These are phyloP conservation scores for Platismatia glauca DNA, from an alignment of 495 filamentous ascomycete species.

Conservation along the genomic window DNA sequence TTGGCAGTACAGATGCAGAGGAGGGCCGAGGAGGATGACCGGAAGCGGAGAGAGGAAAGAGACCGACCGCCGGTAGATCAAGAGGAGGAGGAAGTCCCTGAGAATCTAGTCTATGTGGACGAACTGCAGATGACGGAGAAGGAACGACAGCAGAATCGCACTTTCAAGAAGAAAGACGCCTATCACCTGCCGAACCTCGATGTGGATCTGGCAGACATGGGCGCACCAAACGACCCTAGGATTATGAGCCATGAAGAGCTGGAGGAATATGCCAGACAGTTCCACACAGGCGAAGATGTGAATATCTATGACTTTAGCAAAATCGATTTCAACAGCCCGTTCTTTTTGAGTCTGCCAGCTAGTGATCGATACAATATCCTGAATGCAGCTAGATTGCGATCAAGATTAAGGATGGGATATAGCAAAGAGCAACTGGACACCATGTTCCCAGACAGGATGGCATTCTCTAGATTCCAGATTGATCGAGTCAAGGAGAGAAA, in stretches of 20 bases:
- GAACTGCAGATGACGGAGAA: conserved; percentile 72
- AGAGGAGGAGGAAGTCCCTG: conserved; percentile 58
- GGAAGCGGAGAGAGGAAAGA: conserved; percentile 47
- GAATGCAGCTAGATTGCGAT: conserved; percentile 81
- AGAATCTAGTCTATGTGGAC: conserved; percentile 77
- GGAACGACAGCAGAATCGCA: conserved; percentile 64
- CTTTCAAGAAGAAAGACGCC: conserved; percentile 81
- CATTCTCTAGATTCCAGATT: conserved; percentile 91
- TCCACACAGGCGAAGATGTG: conserved; percentile 87
- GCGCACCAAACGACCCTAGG: conserved; percentile 78
- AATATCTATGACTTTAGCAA: conserved; percentile 98
- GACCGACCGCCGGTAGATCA: conserved; percentile 30
- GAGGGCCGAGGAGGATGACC: conserved; percentile 71
- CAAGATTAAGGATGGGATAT: conserved; percentile 84
- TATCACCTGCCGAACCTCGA: conserved; percentile 89
- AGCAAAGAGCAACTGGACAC: conserved; percentile 89
- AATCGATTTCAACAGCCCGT: conserved; percentile 91
- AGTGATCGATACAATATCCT: conserved; percentile 94
- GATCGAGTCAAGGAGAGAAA: conserved; percentile 87
- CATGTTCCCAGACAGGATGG: conserved; percentile 99
- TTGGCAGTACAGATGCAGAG: conserved; percentile 89
- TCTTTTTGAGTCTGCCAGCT: conserved; percentile 82
- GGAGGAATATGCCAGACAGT: conserved; percentile 85
- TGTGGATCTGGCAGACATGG: conserved; percentile 69
- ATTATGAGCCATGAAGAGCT: conserved; percentile 92